Evolutionary conservation across 345 rosid species (phyloP).

Genomic region (Bretschneidera sinensis): DNA sequence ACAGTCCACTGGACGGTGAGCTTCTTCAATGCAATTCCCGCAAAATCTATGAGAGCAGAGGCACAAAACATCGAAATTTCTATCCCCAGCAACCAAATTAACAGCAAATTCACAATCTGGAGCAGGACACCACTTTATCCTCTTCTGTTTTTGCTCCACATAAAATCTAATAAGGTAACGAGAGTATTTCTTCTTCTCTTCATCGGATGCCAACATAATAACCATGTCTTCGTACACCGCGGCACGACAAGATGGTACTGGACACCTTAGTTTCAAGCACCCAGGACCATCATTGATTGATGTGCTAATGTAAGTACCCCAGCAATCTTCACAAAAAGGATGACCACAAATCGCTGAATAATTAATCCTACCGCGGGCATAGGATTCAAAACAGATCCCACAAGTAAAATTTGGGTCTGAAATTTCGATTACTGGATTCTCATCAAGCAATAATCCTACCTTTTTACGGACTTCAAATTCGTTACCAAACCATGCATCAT

Average conservation of each 20-base stretch:
- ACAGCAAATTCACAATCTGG: constrained; percentile 27
- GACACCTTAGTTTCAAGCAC: constrained; percentile 30
- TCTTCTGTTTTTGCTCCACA: no score
- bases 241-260: constrained; percentile 19
- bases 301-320: constrained; percentile 24
- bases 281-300: constrained; percentile 27
- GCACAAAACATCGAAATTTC: constrained; percentile 22
- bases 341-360: constrained; percentile 30
- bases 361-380: neutral
- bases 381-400: constrained; percentile 26
- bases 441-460: constrained; percentile 8
- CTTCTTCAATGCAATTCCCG: no score
- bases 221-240: constrained; percentile 24
- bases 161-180: constrained; percentile 24
- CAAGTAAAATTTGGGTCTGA: constrained; percentile 8
- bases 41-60: constrained; percentile 24
- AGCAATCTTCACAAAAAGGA: constrained; percentile 24
- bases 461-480: constrained; percentile 11
- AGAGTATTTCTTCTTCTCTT: constrained; percentile 19
- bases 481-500: constrained; percentile 5
- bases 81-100: constrained; percentile 16
- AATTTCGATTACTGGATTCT: neutral
- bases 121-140: constrained; percentile 37
- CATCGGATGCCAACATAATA: constrained; percentile 4
- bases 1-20: no score